Conservation (phyloP, 2,329 filamentous ascomycete genomes). For the Metarhizium brunneum region DNA sequence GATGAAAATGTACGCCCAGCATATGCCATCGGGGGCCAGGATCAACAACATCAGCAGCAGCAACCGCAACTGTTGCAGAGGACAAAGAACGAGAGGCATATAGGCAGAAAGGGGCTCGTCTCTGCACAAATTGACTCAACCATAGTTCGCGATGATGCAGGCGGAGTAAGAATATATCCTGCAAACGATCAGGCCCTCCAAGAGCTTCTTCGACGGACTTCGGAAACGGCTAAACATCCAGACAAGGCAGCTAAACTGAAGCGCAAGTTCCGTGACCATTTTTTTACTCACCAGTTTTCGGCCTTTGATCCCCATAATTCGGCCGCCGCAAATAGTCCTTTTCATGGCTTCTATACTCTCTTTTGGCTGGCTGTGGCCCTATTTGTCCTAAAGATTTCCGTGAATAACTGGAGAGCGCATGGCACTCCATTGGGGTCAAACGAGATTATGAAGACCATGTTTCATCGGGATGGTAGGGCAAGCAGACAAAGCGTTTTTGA, state of each 20-base stretch:
- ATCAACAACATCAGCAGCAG: neutral
- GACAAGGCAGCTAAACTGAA: slow-evolving; percentile 7
- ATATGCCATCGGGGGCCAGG: slow-evolving; percentile 9
- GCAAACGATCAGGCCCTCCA: slow-evolving; percentile 20
- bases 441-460: slow-evolving; percentile 64
- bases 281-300: slow-evolving; percentile 66
- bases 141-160: slow-evolving; percentile 15
- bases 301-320: slow-evolving; percentile 67
- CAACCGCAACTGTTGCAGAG: neutral
- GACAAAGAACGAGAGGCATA: neutral
- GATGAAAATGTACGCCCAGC: slow-evolving; percentile 26
- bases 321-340: slow-evolving; percentile 54
- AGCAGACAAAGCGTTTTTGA: no score
- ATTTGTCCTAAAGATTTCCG: slow-evolving; percentile 56
- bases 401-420: slow-evolving; percentile 58
- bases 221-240: slow-evolving; percentile 13
- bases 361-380: slow-evolving; percentile 66
- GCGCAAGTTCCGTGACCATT: slow-evolving; percentile 36
- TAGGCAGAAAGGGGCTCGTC: neutral
- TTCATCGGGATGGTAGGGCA: slow-evolving; percentile 35
- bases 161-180: slow-evolving; percentile 15
- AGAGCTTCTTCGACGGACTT: slow-evolving; percentile 17
- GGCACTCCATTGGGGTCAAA: slow-evolving; percentile 62
- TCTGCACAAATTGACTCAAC: neutral
- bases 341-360: slow-evolving; percentile 70